Evolutionary conservation across 2,329 filamentous ascomycete species (phyloP).

Genomic region (Clarireedia homoeocarpa): DNA sequence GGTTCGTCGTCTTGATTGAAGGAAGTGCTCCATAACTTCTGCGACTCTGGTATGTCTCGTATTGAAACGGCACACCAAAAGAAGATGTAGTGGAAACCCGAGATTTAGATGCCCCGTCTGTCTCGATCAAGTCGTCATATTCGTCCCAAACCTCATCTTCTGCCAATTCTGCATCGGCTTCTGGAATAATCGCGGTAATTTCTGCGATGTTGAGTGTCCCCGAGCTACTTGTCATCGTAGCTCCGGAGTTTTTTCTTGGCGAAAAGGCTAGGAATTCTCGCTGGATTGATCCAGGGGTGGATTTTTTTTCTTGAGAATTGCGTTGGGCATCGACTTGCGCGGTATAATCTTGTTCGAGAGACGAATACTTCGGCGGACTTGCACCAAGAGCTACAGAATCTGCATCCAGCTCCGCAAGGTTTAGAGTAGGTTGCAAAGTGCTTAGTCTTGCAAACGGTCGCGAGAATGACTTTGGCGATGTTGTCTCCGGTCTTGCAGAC

Average conservation of each 20-base stretch:
- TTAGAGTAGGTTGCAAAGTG: conserved; percentile 32
- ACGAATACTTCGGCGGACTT: conserved; percentile 28
- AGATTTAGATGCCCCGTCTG: conserved; percentile 42
- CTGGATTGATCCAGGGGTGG: conserved; percentile 17
- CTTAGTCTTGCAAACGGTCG: conserved; percentile 63
- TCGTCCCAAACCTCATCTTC: conserved; percentile 95
- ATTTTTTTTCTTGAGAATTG: conserved; percentile 15
- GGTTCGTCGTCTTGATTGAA: no score
- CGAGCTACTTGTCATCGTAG: conserved; percentile 52
- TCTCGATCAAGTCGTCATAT: conserved; percentile 81
- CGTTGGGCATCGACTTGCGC: conserved; percentile 13
- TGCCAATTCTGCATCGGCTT: conserved; percentile 57
- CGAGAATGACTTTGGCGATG: conserved; percentile 75
- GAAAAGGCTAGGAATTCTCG: conserved; percentile 69
- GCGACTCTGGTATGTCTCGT: conserved; percentile 39
- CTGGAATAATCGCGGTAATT: conserved; percentile 59
- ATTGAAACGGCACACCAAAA: conserved; percentile 46
- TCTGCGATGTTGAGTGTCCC: conserved; percentile 48
- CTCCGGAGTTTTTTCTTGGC: conserved; percentile 54
- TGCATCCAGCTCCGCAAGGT: conserved; percentile 27
- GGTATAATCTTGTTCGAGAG: conserved; percentile 12
- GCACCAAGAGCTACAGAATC: conserved; percentile 43
- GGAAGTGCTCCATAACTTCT: neutral
- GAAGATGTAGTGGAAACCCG: conserved; percentile 47
- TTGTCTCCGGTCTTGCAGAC: conserved; percentile 57